phyloP scores from a whole-genome alignment of 2,329 filamentous ascomycete genomes.

The Diaporthe vexans region DNA sequence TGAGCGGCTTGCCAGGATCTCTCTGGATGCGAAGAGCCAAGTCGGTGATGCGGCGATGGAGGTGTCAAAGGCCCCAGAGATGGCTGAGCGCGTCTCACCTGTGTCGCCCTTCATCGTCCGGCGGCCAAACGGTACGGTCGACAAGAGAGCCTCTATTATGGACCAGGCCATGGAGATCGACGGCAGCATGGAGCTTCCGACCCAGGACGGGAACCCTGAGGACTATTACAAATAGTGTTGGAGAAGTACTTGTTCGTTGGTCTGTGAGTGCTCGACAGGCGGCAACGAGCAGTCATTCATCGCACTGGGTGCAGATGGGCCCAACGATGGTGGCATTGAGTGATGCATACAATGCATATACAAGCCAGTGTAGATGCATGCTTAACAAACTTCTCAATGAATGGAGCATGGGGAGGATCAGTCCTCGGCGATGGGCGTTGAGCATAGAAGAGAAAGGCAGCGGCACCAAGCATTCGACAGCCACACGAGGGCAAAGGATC shows the following conservation, averaged over 20 bases:
- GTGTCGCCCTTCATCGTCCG: conserved; percentile 40
- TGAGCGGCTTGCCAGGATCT: conserved; percentile 39
- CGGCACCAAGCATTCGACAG: not conserved
- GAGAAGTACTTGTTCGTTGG: too few species aligned
- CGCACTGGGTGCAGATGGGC: not conserved
- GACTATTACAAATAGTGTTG: conserved; percentile 38
- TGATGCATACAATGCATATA: not conserved
- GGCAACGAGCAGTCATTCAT: not conserved
- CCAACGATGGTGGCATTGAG: not conserved
- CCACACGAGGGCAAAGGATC: not conserved
- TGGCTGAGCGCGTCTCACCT: conserved; percentile 37
- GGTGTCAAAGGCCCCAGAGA: conserved; percentile 36
- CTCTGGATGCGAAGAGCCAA: conserved; percentile 25
- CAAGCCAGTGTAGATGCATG: not conserved
- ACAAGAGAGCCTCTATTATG: conserved; percentile 39
- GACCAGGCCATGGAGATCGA: conserved; percentile 41
- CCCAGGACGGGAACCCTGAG: conserved; percentile 36
- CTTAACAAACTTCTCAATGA: not conserved
- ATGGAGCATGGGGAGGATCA: not conserved
- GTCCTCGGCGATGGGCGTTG: conserved; percentile 1
- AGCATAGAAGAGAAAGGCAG: not conserved
- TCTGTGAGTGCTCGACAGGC: not conserved
- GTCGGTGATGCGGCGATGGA: not conserved
- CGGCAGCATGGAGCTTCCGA: conserved; percentile 32
- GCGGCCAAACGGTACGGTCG: conserved; percentile 35